Conservation (phyloP, 2,329 filamentous ascomycete species). For the Fusarium sp. region DNA sequence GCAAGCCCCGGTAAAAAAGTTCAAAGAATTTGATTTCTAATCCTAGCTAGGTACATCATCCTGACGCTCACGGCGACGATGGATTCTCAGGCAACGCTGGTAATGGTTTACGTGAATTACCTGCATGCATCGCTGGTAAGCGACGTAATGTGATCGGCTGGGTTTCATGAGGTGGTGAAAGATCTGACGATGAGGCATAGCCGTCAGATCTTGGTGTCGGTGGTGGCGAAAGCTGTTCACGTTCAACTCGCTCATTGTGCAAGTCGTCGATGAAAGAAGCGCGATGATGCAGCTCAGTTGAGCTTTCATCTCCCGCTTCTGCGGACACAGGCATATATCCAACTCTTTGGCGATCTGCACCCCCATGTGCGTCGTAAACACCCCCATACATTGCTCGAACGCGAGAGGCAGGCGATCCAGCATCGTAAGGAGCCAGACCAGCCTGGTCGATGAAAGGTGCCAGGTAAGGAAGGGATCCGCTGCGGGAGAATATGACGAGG, state of each 20-base stretch:
- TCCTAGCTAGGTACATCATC: neutral
- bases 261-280: constrained; percentile 25
- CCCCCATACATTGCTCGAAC: constrained; percentile 35
- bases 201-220: constrained; percentile 43
- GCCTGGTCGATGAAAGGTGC: constrained; percentile 50
- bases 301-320: neutral
- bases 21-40: neutral
- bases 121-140: constrained; percentile 38
- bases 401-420: constrained; percentile 33
- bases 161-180: constrained; percentile 22
- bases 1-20: neutral
- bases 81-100: constrained; percentile 59
- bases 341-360: constrained; percentile 15
- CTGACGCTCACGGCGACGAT: constrained; percentile 39
- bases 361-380: constrained; percentile 20
- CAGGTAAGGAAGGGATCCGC: constrained; percentile 57
- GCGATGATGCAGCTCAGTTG: constrained; percentile 13
- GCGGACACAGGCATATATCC: constrained; percentile 22
- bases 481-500: constrained; percentile 83
- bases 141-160: constrained; percentile 35
- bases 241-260: constrained; percentile 27
- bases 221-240: constrained; percentile 49
- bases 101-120: constrained; percentile 57
- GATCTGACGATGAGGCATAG: constrained; percentile 19
- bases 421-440: constrained; percentile 40